These are phyloP conservation scores for Bothia castanella DNA, from an alignment of 1,284 basidiomycete species.

Conservation along the genomic window DNA sequence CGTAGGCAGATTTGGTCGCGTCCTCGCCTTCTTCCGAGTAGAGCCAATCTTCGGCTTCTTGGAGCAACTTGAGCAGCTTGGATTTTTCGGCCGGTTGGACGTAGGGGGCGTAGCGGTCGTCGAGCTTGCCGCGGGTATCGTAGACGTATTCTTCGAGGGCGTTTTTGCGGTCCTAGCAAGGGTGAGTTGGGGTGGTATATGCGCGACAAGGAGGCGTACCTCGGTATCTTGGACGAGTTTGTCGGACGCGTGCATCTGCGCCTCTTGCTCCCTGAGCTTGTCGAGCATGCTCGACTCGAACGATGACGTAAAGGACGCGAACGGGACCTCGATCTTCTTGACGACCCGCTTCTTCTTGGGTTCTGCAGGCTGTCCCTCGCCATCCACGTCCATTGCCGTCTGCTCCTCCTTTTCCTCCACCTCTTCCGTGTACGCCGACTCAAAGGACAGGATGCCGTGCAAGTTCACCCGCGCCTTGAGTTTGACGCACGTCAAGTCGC, in stretches of 20 bases:
- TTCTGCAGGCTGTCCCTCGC: constrained; percentile 38
- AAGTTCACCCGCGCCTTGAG: constrained; percentile 84
- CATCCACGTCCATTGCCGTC: constrained; percentile 67
- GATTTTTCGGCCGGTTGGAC: constrained; percentile 74
- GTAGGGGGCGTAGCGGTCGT: constrained; percentile 76
- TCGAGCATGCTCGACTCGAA: constrained; percentile 65
- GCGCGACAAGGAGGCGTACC: constrained; percentile 42
- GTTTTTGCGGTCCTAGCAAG: constrained; percentile 83
- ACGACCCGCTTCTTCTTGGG: constrained; percentile 82
- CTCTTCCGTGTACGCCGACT: constrained; percentile 80
- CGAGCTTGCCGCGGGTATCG: constrained; percentile 88
- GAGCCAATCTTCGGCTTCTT: constrained; percentile 89
- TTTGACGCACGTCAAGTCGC: constrained; percentile 78
- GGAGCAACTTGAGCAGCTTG: constrained; percentile 63
- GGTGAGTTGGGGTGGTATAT: not conserved
- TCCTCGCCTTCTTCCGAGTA: constrained; percentile 96
- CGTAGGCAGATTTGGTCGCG: constrained; percentile 87
- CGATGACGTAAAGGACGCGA: constrained; percentile 60
- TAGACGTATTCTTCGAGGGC: constrained; percentile 97
- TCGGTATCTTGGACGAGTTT: constrained; percentile 95
- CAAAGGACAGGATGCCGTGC: constrained; percentile 84
- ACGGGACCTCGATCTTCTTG: constrained; percentile 78
- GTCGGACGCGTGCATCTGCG: constrained; percentile 82
- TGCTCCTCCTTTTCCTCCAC: constrained; percentile 73
- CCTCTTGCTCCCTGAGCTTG: constrained; percentile 72